Percentiles rank a stretch among this genome's conserved stretches.
Evolutionary conservation across 176 grass and related monocot genomes (phyloP).

Genomic region (Oryza glumipatula): DNA sequence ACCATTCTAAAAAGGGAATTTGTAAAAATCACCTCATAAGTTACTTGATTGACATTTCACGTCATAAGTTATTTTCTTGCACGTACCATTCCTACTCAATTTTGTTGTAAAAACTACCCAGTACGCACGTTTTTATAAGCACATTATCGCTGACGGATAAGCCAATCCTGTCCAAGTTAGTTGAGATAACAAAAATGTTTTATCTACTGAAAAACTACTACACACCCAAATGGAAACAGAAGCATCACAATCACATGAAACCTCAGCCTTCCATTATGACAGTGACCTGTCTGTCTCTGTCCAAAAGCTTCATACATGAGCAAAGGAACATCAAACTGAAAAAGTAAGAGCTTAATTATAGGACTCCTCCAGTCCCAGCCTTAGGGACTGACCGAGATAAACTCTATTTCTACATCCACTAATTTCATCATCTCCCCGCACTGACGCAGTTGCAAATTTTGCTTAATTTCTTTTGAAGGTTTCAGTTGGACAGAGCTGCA

Average conservation of each 20-base stretch:
- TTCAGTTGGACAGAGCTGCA: constrained; percentile 25
- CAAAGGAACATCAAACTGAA: constrained; percentile 15
- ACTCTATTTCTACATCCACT: constrained; percentile 35
- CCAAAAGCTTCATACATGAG: constrained; percentile 27
- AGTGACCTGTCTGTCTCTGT: constrained; percentile 10
- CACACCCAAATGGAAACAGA: not conserved
- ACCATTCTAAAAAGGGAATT: too few relatives aligned
- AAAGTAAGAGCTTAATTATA: constrained; percentile 12
- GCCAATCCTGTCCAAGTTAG: too few relatives aligned
- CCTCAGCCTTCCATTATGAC: constrained; percentile 12
- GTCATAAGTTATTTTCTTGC: too few relatives aligned
- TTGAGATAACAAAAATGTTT: not conserved
- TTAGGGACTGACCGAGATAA: not conserved
- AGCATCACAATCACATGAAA: constrained; percentile 20
- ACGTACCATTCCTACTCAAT: too few relatives aligned
- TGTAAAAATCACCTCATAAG: too few relatives aligned
- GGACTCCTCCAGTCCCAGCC: constrained; percentile 15
- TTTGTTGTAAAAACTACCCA: too few relatives aligned
- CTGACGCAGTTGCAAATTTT: constrained; percentile 21
- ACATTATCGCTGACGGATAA: too few relatives aligned
- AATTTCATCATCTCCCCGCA: constrained; percentile 33
- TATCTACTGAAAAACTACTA: not conserved
- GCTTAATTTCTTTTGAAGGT: not conserved
- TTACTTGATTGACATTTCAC: too few relatives aligned
- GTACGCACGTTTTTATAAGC: too few relatives aligned